Evolutionary conservation across 129 eudicot species (phyloP), one percentile per base, ranked within the genome.

Genomic region (Apium graveolens): DNA sequence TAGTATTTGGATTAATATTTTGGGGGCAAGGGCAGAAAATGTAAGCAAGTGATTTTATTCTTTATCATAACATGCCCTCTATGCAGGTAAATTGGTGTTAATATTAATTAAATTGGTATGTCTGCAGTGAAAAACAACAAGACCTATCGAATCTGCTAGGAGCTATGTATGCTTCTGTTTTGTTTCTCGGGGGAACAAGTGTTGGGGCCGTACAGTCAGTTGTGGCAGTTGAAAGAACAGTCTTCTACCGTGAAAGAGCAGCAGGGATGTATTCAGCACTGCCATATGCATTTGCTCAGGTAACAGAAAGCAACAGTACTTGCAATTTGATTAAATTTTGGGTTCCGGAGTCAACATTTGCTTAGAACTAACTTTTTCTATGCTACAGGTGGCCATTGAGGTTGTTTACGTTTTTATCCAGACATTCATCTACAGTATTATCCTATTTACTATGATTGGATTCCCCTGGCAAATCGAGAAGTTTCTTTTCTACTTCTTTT

Each of bases 371-470:
- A 21, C 0, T 24, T 24, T 55, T 55, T 4, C 10, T 11, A 24
- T 55, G 65, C 34, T 79, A 72, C 83, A 91, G 93, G 91, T 87
- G 82, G 89, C 86, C 0, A 82, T 91, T 14, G 97, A 91, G 87
- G 62, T 44, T 11, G 62, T 84, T 39, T 91, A 91, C 60, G 79
- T 84, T 13, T 62, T 46, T 1, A 66, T 89, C 60, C 93, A 89
- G 74, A 87, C 97, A 0, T 26, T 87, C 32, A 43, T 89, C 31
- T 91, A 87, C 74, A 80, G 85, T 71, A 51, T 89, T 21, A 17
- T 91, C 27, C 89, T 91, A n/a, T 91, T 78, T 83, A 78, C 93
- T 4, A 91, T 89, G 93, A 89, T 91, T 24, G 93, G 97, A 77
- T 91, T 83, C 76, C 72, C 76, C 8, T 89, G 90, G 93, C 31